Evolutionary conservation across 1,284 basidiomycete species (phyloP), one percentile per base, ranked within the genome.

Genomic region (Ustilago hordei): DNA sequence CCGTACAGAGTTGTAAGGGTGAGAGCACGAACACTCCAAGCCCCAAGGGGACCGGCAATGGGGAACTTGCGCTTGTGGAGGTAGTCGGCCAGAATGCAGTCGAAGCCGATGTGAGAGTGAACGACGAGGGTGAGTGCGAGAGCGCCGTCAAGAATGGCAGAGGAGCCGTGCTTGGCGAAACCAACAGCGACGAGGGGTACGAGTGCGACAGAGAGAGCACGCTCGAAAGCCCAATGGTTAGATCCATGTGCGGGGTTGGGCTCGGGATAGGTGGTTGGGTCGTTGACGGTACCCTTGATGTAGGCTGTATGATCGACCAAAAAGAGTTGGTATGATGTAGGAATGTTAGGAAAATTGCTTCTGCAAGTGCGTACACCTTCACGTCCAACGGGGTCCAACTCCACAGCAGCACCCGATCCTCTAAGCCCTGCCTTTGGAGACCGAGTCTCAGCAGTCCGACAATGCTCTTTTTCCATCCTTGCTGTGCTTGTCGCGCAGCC

Each of bases 221-320:
- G 92, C 87, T 99, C 96, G 85, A 98, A 98, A 1, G 94, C 91
- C 96, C 96, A 99, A 90, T 98, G 96, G 88, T 98, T 92, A 2
- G 94, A 96, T 57, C 97, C 96, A 84, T 97, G 93, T 3, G 91
- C 87, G 3, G 81, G 60, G 58, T 78, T 74, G 41, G 94, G 91
- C 31, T 91, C 86, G 35, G 95, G 95, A 89, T 95, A 97, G 23
- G 91, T 88, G 4, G 93, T 94, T 1, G 96, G 93, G 86, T 99
- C 96, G 88, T 99, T 99, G 81, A 95, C 95, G 41, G 94, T 94
- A 66, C 96, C 96, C 87, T 92, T 91, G 89, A 93, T 91, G 87
- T 98, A 91, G 70, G 95, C 95, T 95, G 82, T 32, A 15, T n/a
- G 32, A 32, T n/a, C 13, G n/a, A 53, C 11, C 5, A 17, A 28